Base-by-base conservation (phyloP, 805 yeast genomes). In the Nakazawaea ishiwadae region DNA sequence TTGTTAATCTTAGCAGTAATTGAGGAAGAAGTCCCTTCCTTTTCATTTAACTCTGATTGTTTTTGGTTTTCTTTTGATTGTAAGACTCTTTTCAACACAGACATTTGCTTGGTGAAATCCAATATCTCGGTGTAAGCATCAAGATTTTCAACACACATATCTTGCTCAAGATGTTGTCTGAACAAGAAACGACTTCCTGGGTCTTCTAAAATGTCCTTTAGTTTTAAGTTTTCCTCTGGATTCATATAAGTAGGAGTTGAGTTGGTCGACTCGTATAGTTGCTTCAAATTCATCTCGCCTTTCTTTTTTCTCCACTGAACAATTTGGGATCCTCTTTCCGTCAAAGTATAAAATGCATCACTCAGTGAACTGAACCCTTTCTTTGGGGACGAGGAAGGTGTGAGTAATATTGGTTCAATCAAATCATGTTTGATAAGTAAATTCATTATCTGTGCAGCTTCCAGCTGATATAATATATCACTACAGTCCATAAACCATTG, bases 401-500 rank as follows among this genome's bases (percentile, higher is more conserved):
- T 45, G 0, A 56, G 44, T 3, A 58, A 48, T 5, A 77, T 65
- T 0, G 79, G 75, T 15, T 61, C 60, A 18, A 83, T 66, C 5
- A 81, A 56, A 0, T 70, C 71, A 31, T 63, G 51, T 36, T 66
- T 69, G 28, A 75, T 47, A 44, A 84, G 71, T 10, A 76, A 53
- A 4, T 69, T 65, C 0, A 81, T 76, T 10, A 83, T 59, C 17
- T 71, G 71, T 0, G 65, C 53, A 0, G 87, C 83, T 44, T 78
- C 85, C 10, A 63, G 62, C 0, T 60, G 54, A 39, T 69, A 69
- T 49, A 79, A 56, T 1, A 81, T 66, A 52, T 86, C 93, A 1
- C 96, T 84, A 54, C 96, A 89, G 48, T 91, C 98, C 77, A 83
- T 71, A 5, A 91, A 53, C 96, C 96, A 91, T 53, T 89, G 96